Evolutionary conservation across 1,284 basidiomycete species (phyloP), one percentile per base, ranked within the genome.

Genomic region (Austropuccinia psidii): DNA sequence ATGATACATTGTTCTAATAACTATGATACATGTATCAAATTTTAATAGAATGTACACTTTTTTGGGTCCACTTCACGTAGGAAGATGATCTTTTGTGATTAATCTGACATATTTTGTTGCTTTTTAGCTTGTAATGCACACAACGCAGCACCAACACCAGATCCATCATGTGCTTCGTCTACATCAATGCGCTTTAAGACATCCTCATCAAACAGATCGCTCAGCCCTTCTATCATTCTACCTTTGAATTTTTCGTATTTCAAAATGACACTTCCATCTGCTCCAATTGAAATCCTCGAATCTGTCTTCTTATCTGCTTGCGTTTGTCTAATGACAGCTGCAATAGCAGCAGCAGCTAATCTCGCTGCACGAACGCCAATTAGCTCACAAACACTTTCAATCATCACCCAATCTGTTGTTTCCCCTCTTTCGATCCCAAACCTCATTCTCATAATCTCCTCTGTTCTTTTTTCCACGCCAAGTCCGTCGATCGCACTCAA

Each of bases 121-220:
- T 73, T 73, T 37, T 74, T 74, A 54, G 73, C 73, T 37, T 67
- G 67, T 11, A 68, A 55, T 11, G 64, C 61, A 49, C 57, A 75
- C n/a, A 75, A 80, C 89, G 82, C 81, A 93, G 91, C 92, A 79
- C 95, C 95, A 47, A 95, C 93, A 66, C 95, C 96, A 79, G 91
- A 94, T 29, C 96, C 95, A 79, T 98, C 96, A 82, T 96, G 98
- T 4, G 95, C 95, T 77, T 97, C 81, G 27, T 91, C 93, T 77
- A 98, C 90, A 75, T 88, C 86, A 7, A 96, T 87, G 43, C 87
- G 83, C 78, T 86, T 84, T 82, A 93, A 92, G 4, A 89, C 86
- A 49, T 90, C 86, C 49, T 86, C 84, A 7, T 95, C 93, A 13
- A 98, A 85, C 39, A 98, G 79, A 1, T 83, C 81, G n/a, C 85